Evolutionary conservation across 2,329 filamentous ascomycete genomes (phyloP).

Genomic region (Penicillium sumatraense): DNA sequence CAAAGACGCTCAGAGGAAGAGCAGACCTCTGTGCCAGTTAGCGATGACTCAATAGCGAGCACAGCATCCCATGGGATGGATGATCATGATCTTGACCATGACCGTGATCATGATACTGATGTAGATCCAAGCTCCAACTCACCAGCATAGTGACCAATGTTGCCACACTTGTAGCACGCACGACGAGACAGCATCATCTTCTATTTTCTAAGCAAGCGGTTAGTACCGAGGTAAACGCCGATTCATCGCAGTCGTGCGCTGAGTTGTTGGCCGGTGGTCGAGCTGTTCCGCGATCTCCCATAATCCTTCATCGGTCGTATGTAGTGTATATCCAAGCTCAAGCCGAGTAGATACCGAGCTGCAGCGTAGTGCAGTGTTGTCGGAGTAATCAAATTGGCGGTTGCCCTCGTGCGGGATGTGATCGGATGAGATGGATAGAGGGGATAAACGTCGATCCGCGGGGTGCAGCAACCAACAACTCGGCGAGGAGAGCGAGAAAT

Average conservation of each 20-base stretch:
- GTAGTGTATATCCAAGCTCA: background rate
- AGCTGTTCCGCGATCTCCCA: no score
- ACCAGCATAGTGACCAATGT: constrained; percentile 72
- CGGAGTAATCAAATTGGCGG: background rate
- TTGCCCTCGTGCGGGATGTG: constrained; percentile 2
- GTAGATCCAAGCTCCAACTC: no score
- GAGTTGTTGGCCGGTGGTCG: background rate
- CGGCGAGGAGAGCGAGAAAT: constrained; percentile 7
- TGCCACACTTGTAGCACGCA: constrained; percentile 79
- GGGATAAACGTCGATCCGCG: constrained; percentile 2
- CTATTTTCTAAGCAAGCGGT: constrained; percentile 25
- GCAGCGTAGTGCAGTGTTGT: background rate
- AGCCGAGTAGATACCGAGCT: background rate
- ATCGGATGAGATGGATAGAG: no score
- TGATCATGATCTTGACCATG: background rate
- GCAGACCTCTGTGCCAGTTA: constrained; percentile 76
- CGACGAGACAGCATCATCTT: constrained; percentile 81
- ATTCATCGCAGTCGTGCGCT: constrained; percentile 5
- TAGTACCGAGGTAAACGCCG: constrained; percentile 20
- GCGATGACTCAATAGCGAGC: background rate
- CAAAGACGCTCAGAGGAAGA: constrained; percentile 96
- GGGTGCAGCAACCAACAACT: constrained; percentile 4
- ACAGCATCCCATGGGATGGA: no score
- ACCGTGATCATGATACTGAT: background rate
- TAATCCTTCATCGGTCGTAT: no score